Base-by-base conservation (phyloP, 495 filamentous ascomycete species). In the Aspergillus bridgeri region DNA sequence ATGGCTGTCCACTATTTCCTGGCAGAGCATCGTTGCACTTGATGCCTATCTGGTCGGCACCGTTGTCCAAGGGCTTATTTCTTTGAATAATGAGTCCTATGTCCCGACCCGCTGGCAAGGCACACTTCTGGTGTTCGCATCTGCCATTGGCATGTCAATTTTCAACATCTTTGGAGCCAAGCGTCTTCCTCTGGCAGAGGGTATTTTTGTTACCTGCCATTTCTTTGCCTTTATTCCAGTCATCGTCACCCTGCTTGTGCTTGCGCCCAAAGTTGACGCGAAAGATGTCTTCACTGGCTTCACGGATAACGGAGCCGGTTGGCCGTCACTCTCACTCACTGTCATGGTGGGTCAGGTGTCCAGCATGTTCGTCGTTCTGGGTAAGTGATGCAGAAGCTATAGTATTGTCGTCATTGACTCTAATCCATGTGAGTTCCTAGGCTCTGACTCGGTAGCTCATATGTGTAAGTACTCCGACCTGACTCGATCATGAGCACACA, bases 301-400 rank as follows among this genome's bases (percentile, higher is more conserved):
- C 59, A 38, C 68, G 3, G 79, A 82, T 59, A 63, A 65, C 9
- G 81, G 81, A 11, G 69, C 73, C 4, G 48, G 48, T 1, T 85
- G 79, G 80, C 59, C 67, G 15, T 78, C 62, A 5, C 72, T 74
- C 44, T 79, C 80, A 2, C 55, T 83, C 18, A 74, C 75, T 6
- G 72, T 73, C 25, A 71, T 82, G 60, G 68, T 86, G 25, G 81
- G 81, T 0, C 75, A 82, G 43, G 69, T 79, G 0, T 75, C 66
- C 15, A 64, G 70, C 11, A 65, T 77, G 27, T 71, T 59, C 51
- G 56, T 53, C 38, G 64, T 64, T 17, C 29, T 64, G 21, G 57
- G 59, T 59, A 51, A 19, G 60, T 58, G 33, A 15, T n/a, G n/a
- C n/a, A n/a, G 24, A 23, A 48, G 6, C 9, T 5, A 4, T 20